Conservation (phyloP, 73 alveolate species). For the Tetrahymena thermophila region DNA sequence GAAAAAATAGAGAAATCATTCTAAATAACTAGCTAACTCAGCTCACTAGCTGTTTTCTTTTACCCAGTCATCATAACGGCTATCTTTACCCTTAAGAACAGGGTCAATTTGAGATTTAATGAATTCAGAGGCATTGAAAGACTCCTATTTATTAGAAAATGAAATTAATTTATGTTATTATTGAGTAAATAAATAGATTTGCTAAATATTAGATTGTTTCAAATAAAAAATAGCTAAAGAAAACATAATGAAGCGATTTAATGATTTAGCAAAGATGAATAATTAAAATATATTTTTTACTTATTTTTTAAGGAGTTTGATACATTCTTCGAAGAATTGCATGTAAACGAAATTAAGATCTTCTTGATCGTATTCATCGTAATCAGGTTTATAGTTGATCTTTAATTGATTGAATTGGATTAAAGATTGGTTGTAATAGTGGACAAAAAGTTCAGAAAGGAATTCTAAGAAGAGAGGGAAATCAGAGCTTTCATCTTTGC, state of each 20-base stretch:
- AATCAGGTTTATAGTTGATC: neutral
- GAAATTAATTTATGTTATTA: neutral
- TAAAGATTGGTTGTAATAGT: neutral
- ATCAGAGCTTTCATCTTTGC: neutral
- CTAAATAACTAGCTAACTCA: too few species aligned
- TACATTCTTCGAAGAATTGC: neutral
- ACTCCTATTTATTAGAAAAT: neutral
- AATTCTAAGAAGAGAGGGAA: slow-evolving; percentile 1
- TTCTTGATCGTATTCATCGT: neutral
- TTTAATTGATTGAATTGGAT: neutral
- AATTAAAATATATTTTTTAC: neutral
- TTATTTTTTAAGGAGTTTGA: neutral
- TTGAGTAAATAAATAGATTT: too few species aligned
- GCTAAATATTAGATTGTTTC: too few species aligned
- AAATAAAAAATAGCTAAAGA: too few species aligned
- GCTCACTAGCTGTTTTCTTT: neutral
- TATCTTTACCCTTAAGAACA: neutral
- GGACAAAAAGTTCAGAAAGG: neutral
- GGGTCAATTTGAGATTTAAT: neutral
- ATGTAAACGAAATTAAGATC: neutral
- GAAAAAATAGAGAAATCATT: neutral
- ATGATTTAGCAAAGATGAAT: neutral
- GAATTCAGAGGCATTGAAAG: neutral
- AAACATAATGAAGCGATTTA: too few species aligned
- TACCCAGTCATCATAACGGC: neutral